Evolutionary conservation across 768 basidiomycete species (phyloP), one percentile per base, ranked within the genome.

Genomic region (Russula griseocarnosa): DNA sequence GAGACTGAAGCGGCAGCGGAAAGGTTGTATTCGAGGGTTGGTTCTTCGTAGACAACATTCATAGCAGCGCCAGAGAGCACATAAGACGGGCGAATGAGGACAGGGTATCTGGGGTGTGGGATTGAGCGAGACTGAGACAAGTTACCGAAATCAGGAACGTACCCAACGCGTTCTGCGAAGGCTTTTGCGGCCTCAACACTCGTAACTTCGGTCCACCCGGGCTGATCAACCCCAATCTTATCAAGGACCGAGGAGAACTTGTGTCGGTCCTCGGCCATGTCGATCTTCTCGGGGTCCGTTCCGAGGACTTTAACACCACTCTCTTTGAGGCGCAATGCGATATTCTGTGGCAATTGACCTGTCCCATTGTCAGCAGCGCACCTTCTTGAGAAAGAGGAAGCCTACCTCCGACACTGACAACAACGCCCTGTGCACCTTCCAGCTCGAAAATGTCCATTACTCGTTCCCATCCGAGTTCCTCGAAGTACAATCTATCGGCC

Each of bases 391-490:
- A 32, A 28, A 62, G 34, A 30, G 49, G 22, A n/a, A 14, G 71
- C 87, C 70, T 70, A 91, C 95, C 97, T 69, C 97, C 97, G 34
- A 99, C 95, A 70, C 90, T 94, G 73, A 99, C 96, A 67, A 99
- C 84, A 55, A 96, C 93, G 72, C 97, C 97, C 58, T 90, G 85
- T 0, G 97, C 89, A 38, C 84, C 82, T 73, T 99, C 97, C 64
- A 98, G 77, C 74, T 99, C 97, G 71, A 98, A 99, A 70, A 99
- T 98, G 75, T 99, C 97, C 96, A 99, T 98, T 67, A 99, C 95
- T 47, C 96, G 86, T 76, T 99, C 97, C 77, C 83, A 98, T 55
- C 96, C 94, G 62, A 99, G 85, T 74, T 98, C 96, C 74, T 99
- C 97, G 73, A 99, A 99, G 80, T 99, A 99, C 53, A 99, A 79